Percentiles rank a stretch among this genome's conserved stretches.
These are phyloP conservation scores for Middelhovenomyces tepae DNA, from an alignment of 805 yeast species.

Conservation along the genomic window DNA sequence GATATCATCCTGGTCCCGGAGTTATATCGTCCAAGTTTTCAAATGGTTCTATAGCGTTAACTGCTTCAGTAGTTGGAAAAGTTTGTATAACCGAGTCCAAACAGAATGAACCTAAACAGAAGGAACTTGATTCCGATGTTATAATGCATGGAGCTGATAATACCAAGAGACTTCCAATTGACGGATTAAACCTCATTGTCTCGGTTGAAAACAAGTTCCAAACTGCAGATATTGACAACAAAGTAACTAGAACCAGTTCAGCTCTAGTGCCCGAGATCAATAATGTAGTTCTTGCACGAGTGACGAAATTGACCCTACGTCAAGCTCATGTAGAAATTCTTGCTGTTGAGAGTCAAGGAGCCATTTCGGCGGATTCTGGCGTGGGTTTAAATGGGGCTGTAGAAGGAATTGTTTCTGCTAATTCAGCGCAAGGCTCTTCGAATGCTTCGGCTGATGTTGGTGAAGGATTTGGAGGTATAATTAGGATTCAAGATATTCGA, in stretches of 20 bases:
- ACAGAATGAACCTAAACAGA: conserved; percentile 9
- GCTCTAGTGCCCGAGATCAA: conserved; percentile 63
- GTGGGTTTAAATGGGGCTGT: conserved; percentile 48
- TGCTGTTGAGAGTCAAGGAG: conserved; percentile 54
- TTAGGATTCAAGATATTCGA: conserved; percentile 80
- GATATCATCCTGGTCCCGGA: conserved; percentile 59
- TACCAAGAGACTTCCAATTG: conserved; percentile 11
- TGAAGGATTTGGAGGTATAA: conserved; percentile 79
- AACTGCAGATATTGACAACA: conserved; percentile 11
- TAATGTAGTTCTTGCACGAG: conserved; percentile 70
- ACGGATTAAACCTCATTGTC: conserved; percentile 13
- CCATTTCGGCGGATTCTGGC: conserved; percentile 52
- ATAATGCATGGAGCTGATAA: no score
- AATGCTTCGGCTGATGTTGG: conserved; percentile 50
- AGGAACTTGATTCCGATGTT: conserved; percentile 20
- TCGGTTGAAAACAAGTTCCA: conserved; percentile 20
- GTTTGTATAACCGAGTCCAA: conserved; percentile 25
- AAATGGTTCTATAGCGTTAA: conserved; percentile 20
- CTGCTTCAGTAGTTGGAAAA: conserved; percentile 57
- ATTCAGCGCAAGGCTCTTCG: conserved; percentile 15
- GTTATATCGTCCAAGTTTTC: conserved; percentile 40
- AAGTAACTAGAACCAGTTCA: conserved; percentile 10
- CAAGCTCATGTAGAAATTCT: conserved; percentile 76
- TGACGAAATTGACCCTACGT: conserved; percentile 53
- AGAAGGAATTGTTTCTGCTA: conserved; percentile 22